A percentile compares a stretch with the other conserved stretches of the same genome.
phyloP scores from a whole-genome alignment of 1,284 basidiomycete species.

The Fomitopsis betulina region DNA sequence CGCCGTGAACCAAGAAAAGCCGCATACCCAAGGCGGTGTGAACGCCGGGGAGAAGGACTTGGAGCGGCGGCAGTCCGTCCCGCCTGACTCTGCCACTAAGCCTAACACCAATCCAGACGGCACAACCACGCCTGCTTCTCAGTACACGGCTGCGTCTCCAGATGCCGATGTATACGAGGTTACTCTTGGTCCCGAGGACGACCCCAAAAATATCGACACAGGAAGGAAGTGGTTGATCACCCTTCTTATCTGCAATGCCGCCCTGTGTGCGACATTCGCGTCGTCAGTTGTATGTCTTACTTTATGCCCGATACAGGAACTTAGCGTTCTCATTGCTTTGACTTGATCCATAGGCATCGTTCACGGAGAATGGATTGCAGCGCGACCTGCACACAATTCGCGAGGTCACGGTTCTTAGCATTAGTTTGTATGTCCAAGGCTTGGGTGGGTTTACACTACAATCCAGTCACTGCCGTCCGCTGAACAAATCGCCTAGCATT shows the following conservation, averaged over 20 bases:
- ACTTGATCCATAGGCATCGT: slow-evolving; percentile 45
- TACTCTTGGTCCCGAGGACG: slow-evolving; percentile 41
- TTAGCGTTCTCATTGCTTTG: not conserved
- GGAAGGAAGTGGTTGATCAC: slow-evolving; percentile 57
- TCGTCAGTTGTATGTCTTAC: slow-evolving; percentile 56
- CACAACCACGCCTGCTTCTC: not conserved
- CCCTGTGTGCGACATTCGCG: slow-evolving; percentile 65
- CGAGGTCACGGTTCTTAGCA: slow-evolving; percentile 63
- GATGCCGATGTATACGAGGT: slow-evolving; percentile 21
- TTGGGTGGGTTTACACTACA: slow-evolving; percentile 29
- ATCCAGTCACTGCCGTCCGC: not conserved
- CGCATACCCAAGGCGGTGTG: not conserved
- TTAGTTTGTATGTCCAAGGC: slow-evolving; percentile 69
- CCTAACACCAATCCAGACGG: not conserved
- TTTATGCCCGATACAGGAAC: not conserved
- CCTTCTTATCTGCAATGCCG: slow-evolving; percentile 45
- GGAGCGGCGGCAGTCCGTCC: not conserved
- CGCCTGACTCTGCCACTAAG: not conserved
- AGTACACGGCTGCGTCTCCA: not conserved
- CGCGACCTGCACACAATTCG: slow-evolving; percentile 55
- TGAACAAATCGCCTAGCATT: slow-evolving; percentile 24
- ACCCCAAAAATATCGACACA: slow-evolving; percentile 45
- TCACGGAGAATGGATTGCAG: slow-evolving; percentile 60
- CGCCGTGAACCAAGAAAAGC: not conserved
- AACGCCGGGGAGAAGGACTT: slow-evolving; percentile 1